Percentiles rank a stretch among this genome's conserved stretches.
phyloP scores from a whole-genome alignment of 2,329 filamentous ascomycete species.

The Raffaelea arxii region DNA sequence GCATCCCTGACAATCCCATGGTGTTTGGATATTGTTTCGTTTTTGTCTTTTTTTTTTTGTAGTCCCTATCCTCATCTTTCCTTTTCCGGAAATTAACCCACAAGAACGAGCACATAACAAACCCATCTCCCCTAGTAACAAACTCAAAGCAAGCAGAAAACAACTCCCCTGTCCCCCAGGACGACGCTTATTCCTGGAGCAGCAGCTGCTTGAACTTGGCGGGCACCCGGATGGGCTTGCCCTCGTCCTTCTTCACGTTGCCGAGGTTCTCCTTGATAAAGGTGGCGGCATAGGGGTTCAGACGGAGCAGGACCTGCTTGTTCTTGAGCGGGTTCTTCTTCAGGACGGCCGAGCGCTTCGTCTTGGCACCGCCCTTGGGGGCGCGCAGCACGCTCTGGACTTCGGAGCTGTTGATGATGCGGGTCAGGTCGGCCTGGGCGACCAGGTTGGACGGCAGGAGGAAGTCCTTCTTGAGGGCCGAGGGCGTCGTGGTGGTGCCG shows the following conservation, averaged over 20 bases:
- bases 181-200: constrained; percentile 15
- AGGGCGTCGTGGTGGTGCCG: constrained; percentile 81
- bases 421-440: constrained; percentile 87
- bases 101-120: constrained; percentile 1
- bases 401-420: constrained; percentile 98
- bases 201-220: constrained; percentile 17
- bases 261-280: constrained; percentile 83
- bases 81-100: too few relatives aligned
- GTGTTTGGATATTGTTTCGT: background rate
- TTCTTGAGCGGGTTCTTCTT: constrained; percentile 99
- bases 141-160: background rate
- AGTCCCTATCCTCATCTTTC: background rate
- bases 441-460: constrained; percentile 87
- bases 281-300: constrained; percentile 93
- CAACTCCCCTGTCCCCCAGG: too few relatives aligned
- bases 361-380: constrained; percentile 79
- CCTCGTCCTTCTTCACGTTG: constrained; percentile 42
- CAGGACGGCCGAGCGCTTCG: constrained; percentile 85
- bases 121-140: background rate
- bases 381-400: constrained; percentile 91
- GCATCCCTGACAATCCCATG: too few relatives aligned
- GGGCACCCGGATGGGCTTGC: constrained; percentile 16
- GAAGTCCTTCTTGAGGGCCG: constrained; percentile 98
- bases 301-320: constrained; percentile 95
- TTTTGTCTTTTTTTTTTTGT: constrained; percentile 2